Evolutionary conservation across 495 filamentous ascomycete species (phyloP).

Genomic region (Trichoderma asperelloides): DNA sequence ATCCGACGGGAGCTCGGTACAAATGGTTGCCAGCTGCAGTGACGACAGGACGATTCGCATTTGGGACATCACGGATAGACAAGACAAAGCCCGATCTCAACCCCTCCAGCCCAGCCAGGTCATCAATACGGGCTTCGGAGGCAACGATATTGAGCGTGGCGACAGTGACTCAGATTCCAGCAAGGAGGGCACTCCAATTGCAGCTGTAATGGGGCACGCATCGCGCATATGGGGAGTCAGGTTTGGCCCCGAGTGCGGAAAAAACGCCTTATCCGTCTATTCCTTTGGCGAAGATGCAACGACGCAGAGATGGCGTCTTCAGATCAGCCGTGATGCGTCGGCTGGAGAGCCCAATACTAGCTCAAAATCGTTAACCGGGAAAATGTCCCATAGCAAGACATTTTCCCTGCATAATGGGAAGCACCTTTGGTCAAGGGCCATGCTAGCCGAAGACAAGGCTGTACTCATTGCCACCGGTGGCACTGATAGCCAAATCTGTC

Average conservation of each 20-base stretch:
- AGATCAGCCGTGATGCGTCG: slow-evolving; percentile 17
- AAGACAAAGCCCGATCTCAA: slow-evolving; percentile 8
- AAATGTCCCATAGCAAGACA: slow-evolving; percentile 43
- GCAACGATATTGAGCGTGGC: slow-evolving; percentile 16
- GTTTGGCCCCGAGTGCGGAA: not conserved
- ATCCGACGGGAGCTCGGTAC: slow-evolving; percentile 27
- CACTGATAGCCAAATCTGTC: slow-evolving; percentile 60
- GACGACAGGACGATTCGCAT: slow-evolving; percentile 87
- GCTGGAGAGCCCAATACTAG: not conserved
- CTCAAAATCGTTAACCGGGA: slow-evolving; percentile 11
- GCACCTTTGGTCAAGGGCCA: slow-evolving; percentile 75
- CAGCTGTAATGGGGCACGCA: slow-evolving; percentile 69
- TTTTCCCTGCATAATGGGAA: slow-evolving; percentile 68
- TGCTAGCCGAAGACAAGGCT: slow-evolving; percentile 24
- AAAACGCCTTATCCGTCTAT: slow-evolving; percentile 36
- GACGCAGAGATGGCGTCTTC: slow-evolving; percentile 59
- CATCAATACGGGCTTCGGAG: slow-evolving; percentile 43
- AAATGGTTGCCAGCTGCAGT: slow-evolving; percentile 81
- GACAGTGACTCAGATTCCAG: slow-evolving; percentile 18
- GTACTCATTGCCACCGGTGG: slow-evolving; percentile 66
- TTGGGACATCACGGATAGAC: slow-evolving; percentile 62
- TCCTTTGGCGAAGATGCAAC: slow-evolving; percentile 78
- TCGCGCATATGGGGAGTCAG: slow-evolving; percentile 84
- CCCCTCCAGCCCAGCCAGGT: slow-evolving; percentile 21
- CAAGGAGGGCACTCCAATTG: slow-evolving; percentile 32